Evolutionary conservation across 1,284 basidiomycete genomes (phyloP).

Genomic region (Fomes fomentarius): DNA sequence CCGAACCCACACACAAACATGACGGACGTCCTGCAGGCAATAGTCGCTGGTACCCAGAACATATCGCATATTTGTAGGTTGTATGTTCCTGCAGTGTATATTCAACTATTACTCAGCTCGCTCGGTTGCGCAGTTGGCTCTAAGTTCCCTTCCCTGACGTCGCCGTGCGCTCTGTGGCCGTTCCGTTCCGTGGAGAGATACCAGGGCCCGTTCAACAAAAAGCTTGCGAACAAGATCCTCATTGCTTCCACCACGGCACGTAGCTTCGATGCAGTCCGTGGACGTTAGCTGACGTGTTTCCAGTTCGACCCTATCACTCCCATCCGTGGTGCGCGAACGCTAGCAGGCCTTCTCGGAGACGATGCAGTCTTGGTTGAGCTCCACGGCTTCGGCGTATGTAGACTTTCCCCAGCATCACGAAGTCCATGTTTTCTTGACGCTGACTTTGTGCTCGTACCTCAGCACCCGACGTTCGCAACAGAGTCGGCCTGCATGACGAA

Average conservation of each 20-base stretch:
- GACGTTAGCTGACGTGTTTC: not conserved
- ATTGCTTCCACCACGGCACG: slow-evolving; percentile 23
- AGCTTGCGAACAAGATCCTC: slow-evolving; percentile 25
- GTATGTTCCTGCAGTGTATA: too few relatives aligned
- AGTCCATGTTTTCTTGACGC: not conserved
- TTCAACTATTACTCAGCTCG: not conserved
- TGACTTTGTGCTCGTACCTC: too few relatives aligned
- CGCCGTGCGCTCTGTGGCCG: slow-evolving; percentile 22
- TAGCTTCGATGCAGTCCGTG: not conserved
- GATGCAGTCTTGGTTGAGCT: slow-evolving; percentile 21
- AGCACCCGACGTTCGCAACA: not conserved
- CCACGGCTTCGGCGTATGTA: slow-evolving; percentile 23
- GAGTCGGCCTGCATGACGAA: slow-evolving; percentile 1
- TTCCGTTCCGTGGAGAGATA: slow-evolving; percentile 28
- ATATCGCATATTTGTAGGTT: slow-evolving; percentile 25
- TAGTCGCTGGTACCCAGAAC: slow-evolving; percentile 13
- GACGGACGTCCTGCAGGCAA: too few relatives aligned
- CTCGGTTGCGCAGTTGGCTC: slow-evolving; percentile 7
- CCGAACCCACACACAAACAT: too few relatives aligned
- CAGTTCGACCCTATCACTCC: slow-evolving; percentile 25
- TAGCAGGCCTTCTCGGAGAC: slow-evolving; percentile 18
- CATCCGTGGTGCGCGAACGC: slow-evolving; percentile 9
- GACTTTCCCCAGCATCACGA: too few relatives aligned
- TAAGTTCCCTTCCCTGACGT: slow-evolving; percentile 3
- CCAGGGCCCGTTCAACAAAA: slow-evolving; percentile 27